Evolutionary conservation across 306 rosid genomes (phyloP), one percentile per base, ranked within the genome.

Genomic region (Quercus berberidifolia): DNA sequence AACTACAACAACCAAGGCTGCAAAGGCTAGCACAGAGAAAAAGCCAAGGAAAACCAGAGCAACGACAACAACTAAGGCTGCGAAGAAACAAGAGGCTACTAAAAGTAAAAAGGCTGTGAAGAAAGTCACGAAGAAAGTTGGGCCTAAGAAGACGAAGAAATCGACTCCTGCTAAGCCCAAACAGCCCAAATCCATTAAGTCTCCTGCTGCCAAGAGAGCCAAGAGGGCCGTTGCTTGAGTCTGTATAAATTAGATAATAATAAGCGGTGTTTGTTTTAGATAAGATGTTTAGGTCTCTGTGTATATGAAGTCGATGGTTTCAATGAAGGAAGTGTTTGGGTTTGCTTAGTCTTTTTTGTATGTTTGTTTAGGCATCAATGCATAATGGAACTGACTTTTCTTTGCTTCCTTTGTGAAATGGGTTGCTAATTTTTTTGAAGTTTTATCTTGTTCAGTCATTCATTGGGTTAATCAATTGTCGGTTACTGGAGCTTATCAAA

Each of bases 111-210:
- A 26, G 23, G 55, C 0, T 23, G 75, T 31, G 21, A 79, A 76
- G 81, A 84, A 60, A 68, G 51, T 69, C 28, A 79, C 57, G 7
- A 83, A 79, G 85, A 83, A 63, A 33, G 56, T 25, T 14, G 86
- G 31, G 28, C 62, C 49, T 13, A 80, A 68, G 88, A 85, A 80
- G 84, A 62, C 78, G 23, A 93, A 84, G 93, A 89, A 86, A 69
- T 71, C 92, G 2, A 81, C 84, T 0, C 68, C 90, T n/a, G 81
- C 82, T 15, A 92, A 91, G 86, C 97, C 95, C 2, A 94, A 94
- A 25, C 94, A 88, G 87, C 94, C 92, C 2, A 94, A 85, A 74
- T 89, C 97, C 8, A 83, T 94, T 7, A 91, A 70, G 83, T 85
- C 90, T 20, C 85, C 94, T 18, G 63, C 84, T 18, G 81, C 90